Base-by-base conservation (phyloP, 768 basidiomycete genomes). In the Neoboletus magnificus region DNA sequence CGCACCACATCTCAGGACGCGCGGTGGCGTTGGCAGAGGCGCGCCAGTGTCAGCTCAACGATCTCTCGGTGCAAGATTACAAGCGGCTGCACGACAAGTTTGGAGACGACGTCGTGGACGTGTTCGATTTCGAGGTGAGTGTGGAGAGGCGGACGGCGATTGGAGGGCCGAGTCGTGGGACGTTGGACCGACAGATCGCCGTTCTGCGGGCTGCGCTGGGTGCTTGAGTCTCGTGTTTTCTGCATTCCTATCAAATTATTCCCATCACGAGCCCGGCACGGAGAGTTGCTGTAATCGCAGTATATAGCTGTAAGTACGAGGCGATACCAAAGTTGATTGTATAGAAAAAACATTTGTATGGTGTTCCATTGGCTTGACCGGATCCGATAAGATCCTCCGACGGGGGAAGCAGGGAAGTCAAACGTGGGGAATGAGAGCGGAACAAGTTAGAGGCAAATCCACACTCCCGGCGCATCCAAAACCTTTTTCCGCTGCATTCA, bases 1-100 rank as follows among this genome's bases (percentile, higher is more conserved):
- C 97, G 1, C 97, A 99, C 69, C 97, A 99, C 71, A 85, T 99
- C 62, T 98, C 97, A 5, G 97, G 97, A 5, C 87, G 93, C 15
- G 94, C 96, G 20, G 96, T 99, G 44, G 94, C 96, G 2, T 79
- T 98, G 37, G 96, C 96, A 1, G 97, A 99, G 71, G 77, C 86
- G 41, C 82, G 84, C 33, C 79, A 82, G 56, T 87, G 89, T 63
- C 89, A 91, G 64, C 79, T 99, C 40, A 86, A 91, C 59, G 84
- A 90, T 48, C 80, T 99, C 57, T 79, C 85, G 1, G 76, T 94
- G 48, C 74, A 84, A 35, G 93, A 99, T 71, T 95, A 84, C 76
- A 83, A 89, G 68, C 70, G 71, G 35, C 76, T 99, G 61, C 85
- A 83, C 61, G 78, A 81, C 36, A 83, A 85, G 62, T 99, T 99